Evolutionary conservation across 2,329 filamentous ascomycete species (phyloP), one percentile per base, ranked within the genome.

Genomic region (Apiospora phragmitis): DNA sequence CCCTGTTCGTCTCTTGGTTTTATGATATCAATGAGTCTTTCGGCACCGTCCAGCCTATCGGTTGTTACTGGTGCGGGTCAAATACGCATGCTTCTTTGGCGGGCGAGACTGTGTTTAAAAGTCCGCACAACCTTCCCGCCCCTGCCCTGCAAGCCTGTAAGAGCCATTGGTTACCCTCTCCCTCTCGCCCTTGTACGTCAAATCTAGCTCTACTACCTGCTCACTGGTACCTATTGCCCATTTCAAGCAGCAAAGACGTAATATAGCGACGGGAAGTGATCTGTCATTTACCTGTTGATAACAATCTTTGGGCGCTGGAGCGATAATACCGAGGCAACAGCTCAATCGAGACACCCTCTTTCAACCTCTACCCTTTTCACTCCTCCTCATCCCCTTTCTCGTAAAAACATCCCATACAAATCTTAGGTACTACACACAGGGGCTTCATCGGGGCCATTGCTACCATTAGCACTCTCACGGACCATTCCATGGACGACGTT

Each of bases 401-500:
- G 51, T 74, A 73, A 73, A 67, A 70, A 65, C 72, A 67, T 69
- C 70, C 69, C 74, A 65, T 62, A 71, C 55, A 24, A 38, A 62
- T 38, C 8, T n/a, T 7, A 21, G 32, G 18, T 7, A 35, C 29
- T 59, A 21, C 51, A 16, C 29, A n/a, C 29, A 5, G 11, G 32
- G 9, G 16, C 29, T n/a, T 21, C 8, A 7, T 35, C 51, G 7
- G 32, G 32, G 18, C 32, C 32, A 62, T n/a, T 38, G 55, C 6
- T 32, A 8, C 26, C 29, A 16, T n/a, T n/a, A 16, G 32, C 35
- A 62, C 32, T 12, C 14, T 38, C 18, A 12, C 55, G 18, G 55
- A n/a, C 32, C 71, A 73, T 78, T 77, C 78, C 75, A 79, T 79
- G 77, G 78, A 79, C 76, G 75, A 72, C 75, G 62, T 43, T 70